These are phyloP conservation scores for Aschersonia sp. DNA, from an alignment of 2,329 filamentous ascomycete genomes.

Conservation along the genomic window DNA sequence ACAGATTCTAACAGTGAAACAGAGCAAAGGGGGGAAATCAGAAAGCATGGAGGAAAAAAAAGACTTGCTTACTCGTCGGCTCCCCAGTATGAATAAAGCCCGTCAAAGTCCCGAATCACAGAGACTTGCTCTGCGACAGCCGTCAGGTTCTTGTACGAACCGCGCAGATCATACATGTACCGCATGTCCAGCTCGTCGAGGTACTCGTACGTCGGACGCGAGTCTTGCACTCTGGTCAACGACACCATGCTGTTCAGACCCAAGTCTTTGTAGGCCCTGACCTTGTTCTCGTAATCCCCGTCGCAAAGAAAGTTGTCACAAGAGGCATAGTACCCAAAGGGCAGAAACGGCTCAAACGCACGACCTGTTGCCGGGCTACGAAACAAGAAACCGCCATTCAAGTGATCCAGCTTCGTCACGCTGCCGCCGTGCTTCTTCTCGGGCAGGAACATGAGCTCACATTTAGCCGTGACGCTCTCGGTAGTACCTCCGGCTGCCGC, in stretches of 20 bases:
- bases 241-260: constrained; percentile 31
- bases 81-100: constrained; percentile 29
- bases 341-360: constrained; percentile 24
- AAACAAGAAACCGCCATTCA: constrained; percentile 26
- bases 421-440: constrained; percentile 25
- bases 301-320: constrained; percentile 28
- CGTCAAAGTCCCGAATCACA: constrained; percentile 22
- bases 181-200: constrained; percentile 23
- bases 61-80: constrained; percentile 24
- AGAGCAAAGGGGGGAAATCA: background rate
- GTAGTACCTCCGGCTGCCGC: constrained; percentile 12
- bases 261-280: constrained; percentile 18
- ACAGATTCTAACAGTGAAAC: too few relatives aligned
- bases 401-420: constrained; percentile 29
- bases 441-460: constrained; percentile 25
- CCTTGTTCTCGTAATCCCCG: constrained; percentile 17
- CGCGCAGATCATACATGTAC: constrained; percentile 30
- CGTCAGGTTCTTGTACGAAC: constrained; percentile 27
- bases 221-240: constrained; percentile 23
- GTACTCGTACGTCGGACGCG: constrained; percentile 20
- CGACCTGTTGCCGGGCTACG: constrained; percentile 18
- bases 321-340: constrained; percentile 28
- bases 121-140: constrained; percentile 23
- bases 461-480: constrained; percentile 18
- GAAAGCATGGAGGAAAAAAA: background rate